Evolutionary conservation across 208 protist genomes (phyloP), one percentile per base, ranked within the genome.

Genomic region (Novymonas esmeraldas): DNA sequence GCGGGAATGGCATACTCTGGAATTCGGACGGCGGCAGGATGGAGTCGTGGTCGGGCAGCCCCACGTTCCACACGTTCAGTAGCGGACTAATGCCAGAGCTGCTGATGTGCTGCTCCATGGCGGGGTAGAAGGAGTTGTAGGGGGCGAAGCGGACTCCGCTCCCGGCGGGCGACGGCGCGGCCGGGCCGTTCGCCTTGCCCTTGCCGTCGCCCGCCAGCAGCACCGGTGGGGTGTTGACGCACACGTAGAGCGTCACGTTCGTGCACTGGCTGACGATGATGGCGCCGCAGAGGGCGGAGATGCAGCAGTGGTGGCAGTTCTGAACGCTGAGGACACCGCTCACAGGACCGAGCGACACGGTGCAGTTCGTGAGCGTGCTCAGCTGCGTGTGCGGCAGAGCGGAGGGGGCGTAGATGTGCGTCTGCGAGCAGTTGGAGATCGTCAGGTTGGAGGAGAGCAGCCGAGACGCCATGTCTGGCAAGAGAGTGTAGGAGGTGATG

Each of bases 41-140:
- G 45, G 68, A 87, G 16, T 70, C 50, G 64, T 75, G 65, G 10
- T 84, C 84, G 1, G 89, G 88, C 22, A 95, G 61, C 0, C 89
- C 92, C 11, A 85, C 84, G 56, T 95, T 94, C 88, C 89, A 97
- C 2, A 97, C 60, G 61, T 95, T 97, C 14, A 97, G 80, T 49
- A 85, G 79, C 10, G 92, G 92, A 52, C 82, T 97, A 22, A 97
- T 83, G 41, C 92, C 92, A 0, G 92, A 87, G 56, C 45, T 77
- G 48, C 76, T 82, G 54, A 94, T 81, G 72, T 97, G 80, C 76
- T 94, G 81, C 70, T 95, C 89, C 29, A 97, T 74, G 14, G 85
- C 92, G 3, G 87, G 82, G 68, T 97, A 97, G 56, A 90, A 82
- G 2, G 92, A 89, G 79, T 97, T 97, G 69, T 97, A 97, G 33